Conservation (phyloP, 1,284 basidiomycete genomes). For the Ustilago hordei region DNA sequence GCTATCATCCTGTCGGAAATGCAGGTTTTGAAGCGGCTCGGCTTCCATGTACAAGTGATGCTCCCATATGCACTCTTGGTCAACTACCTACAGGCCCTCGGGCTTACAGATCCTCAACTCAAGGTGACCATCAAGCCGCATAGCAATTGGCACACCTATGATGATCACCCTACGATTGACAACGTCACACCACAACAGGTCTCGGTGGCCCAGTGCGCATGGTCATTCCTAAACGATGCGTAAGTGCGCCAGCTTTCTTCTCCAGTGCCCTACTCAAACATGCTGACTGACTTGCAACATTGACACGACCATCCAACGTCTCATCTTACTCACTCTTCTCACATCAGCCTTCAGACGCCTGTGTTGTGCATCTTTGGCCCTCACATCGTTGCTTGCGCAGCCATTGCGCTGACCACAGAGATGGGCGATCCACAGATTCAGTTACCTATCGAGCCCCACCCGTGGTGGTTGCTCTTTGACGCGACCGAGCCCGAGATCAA, state of each 20-base stretch:
- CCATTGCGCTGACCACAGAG: conserved; percentile 60
- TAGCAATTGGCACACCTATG: neutral
- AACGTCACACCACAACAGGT: neutral
- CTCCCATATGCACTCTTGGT: conserved; percentile 93
- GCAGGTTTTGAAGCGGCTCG: conserved; percentile 86
- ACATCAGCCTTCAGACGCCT: conserved; percentile 83
- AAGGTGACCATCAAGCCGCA: conserved; percentile 9
- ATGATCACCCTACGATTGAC: neutral
- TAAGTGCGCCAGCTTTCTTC: conserved; percentile 41
- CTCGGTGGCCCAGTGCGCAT: conserved; percentile 63
- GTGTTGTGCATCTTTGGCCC: conserved; percentile 88
- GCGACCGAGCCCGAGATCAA: conserved; percentile 58
- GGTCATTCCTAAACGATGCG: conserved; percentile 71
- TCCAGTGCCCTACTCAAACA: neutral
- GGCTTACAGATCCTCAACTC: conserved; percentile 72
- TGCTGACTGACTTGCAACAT: neutral
- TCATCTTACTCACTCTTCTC: neutral
- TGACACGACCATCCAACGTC: neutral
- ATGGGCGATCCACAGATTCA: conserved; percentile 42
- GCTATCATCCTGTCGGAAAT: conserved; percentile 93
- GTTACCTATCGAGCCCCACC: conserved; percentile 67
- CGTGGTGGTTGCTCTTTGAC: conserved; percentile 71
- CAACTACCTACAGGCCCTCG: conserved; percentile 92
- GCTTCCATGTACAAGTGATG: conserved; percentile 75
- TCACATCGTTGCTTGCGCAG: conserved; percentile 85